Percentiles rank a stretch among this genome's conserved stretches.
Evolutionary conservation across 2,329 filamentous ascomycete genomes (phyloP).

Genomic region (Aurifilum marmelostoma): DNA sequence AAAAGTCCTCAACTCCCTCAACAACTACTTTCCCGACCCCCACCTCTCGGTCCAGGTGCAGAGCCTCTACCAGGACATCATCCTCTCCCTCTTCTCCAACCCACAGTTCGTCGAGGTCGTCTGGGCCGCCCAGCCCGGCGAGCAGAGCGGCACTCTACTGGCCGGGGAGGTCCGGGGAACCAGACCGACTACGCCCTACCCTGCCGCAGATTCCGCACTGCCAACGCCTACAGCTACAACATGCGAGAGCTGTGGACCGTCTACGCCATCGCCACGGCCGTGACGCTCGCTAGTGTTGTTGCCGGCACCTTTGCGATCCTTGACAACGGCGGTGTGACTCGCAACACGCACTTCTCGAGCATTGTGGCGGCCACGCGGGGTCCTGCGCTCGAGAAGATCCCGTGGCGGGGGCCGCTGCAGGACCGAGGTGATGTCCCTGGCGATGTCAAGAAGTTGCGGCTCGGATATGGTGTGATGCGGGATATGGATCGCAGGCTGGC

Average conservation of each 20-base stretch:
- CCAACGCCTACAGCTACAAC: conserved; percentile 42
- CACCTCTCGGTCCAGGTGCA: conserved; percentile 38
- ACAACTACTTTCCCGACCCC: conserved; percentile 38
- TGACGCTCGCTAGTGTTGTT: conserved; percentile 35
- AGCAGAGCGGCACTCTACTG: conserved; percentile 34
- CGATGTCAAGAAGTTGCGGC: conserved; percentile 31
- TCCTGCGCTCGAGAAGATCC: conserved; percentile 43
- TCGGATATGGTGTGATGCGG: conserved; percentile 35
- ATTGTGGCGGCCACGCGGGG: conserved; percentile 48
- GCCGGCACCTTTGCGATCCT: conserved; percentile 42
- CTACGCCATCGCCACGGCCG: conserved; percentile 34
- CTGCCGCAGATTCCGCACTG: conserved; percentile 38
- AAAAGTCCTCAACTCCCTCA: conserved; percentile 42
- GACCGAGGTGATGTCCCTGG: conserved; percentile 30
- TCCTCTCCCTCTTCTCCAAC: conserved; percentile 30
- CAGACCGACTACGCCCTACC: conserved; percentile 34
- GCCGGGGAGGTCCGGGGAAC: conserved; percentile 25
- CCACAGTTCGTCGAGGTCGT: conserved; percentile 27
- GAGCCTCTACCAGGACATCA: conserved; percentile 38
- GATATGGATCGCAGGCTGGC: conserved; percentile 9
- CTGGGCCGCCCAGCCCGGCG: conserved; percentile 37
- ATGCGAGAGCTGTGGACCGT: conserved; percentile 40
- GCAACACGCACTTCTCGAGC: conserved; percentile 45
- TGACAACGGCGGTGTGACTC: conserved; percentile 41
- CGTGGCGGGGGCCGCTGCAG: conserved; percentile 31